Evolutionary conservation across 2,329 filamentous ascomycete genomes (phyloP).

Genomic region (Emmonsiellopsis sp.): DNA sequence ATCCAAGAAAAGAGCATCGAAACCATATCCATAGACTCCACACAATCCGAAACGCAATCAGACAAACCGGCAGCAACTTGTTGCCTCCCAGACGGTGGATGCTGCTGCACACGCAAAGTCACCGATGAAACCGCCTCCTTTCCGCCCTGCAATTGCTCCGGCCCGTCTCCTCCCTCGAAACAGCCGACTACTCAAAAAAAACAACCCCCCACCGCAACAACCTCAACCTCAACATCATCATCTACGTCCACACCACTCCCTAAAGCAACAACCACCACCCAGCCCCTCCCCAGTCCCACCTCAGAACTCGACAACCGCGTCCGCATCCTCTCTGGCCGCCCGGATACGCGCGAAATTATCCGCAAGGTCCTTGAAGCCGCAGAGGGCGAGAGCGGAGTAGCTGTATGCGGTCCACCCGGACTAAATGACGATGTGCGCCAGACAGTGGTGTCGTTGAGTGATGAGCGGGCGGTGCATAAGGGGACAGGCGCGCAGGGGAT

Average conservation of each 20-base stretch:
- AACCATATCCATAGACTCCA: conserved; percentile 17
- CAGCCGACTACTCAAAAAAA: not conserved
- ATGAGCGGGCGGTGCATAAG: conserved; percentile 59
- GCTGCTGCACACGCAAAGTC: conserved; percentile 43
- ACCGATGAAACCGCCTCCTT: conserved; percentile 36
- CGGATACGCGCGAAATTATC: conserved; percentile 44
- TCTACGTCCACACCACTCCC: not conserved
- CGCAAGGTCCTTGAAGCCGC: conserved; percentile 49
- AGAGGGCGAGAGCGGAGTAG: conserved; percentile 52
- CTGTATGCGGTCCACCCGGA: conserved; percentile 52
- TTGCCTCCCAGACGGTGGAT: conserved; percentile 26
- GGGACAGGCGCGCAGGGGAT: conserved; percentile 58
- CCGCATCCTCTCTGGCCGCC: conserved; percentile 42
- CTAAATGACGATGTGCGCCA: conserved; percentile 48
- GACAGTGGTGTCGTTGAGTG: conserved; percentile 48
- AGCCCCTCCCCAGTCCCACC: conserved; percentile 10
- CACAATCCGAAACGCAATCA: conserved; percentile 10
- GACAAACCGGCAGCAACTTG: conserved; percentile 4
- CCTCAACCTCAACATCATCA: conserved; percentile 2
- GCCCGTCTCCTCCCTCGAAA: conserved; percentile 10
- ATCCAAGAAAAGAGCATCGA: conserved; percentile 10
- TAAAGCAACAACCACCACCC: not conserved
- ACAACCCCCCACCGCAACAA: not conserved
- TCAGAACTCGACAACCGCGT: conserved; percentile 17
- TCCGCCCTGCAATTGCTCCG: conserved; percentile 31